phyloP scores from a whole-genome alignment of 169 alveolate genomes.

The Theileria annulata region DNA sequence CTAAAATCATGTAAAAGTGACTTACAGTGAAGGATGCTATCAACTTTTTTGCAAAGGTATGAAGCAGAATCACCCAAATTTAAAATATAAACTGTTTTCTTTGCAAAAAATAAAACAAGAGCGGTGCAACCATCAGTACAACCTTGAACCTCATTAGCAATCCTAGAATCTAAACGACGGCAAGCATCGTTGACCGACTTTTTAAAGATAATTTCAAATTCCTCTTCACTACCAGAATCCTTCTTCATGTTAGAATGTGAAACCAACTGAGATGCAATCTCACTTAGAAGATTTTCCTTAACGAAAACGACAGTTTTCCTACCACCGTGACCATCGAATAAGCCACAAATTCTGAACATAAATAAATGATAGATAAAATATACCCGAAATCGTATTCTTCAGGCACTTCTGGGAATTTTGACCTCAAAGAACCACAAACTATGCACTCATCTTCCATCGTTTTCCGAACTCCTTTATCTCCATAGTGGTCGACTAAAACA shows the following conservation, averaged over 20 bases:
- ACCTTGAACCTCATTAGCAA: constrained; percentile 54
- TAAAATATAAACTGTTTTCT: constrained; percentile 67
- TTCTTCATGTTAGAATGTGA: constrained; percentile 10
- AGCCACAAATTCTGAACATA: constrained; percentile 62
- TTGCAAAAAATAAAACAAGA: constrained; percentile 68
- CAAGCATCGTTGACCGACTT: constrained; percentile 61
- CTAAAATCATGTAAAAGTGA: not conserved
- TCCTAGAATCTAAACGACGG: constrained; percentile 51
- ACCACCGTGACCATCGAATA: constrained; percentile 81
- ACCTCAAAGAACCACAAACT: constrained; percentile 58
- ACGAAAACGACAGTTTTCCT: constrained; percentile 68
- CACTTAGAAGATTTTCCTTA: constrained; percentile 52
- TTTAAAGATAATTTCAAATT: constrained; percentile 20
- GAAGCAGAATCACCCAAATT: constrained; percentile 85
- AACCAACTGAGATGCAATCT: constrained; percentile 63
- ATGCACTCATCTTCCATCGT: constrained; percentile 78
- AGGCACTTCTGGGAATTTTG: constrained; percentile 57
- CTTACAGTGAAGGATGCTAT: constrained; percentile 50
- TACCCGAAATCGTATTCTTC: constrained; percentile 65
- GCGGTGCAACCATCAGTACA: constrained; percentile 84
- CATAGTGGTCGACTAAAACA: constrained; percentile 61
- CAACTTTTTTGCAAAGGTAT: constrained; percentile 64
- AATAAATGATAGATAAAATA: not conserved
- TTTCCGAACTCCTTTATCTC: constrained; percentile 78
- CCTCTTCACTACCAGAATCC: constrained; percentile 9